These are phyloP conservation scores for Ceratobasidium sp. DNA, from an alignment of 1,284 basidiomycete species.

Conservation along the genomic window DNA sequence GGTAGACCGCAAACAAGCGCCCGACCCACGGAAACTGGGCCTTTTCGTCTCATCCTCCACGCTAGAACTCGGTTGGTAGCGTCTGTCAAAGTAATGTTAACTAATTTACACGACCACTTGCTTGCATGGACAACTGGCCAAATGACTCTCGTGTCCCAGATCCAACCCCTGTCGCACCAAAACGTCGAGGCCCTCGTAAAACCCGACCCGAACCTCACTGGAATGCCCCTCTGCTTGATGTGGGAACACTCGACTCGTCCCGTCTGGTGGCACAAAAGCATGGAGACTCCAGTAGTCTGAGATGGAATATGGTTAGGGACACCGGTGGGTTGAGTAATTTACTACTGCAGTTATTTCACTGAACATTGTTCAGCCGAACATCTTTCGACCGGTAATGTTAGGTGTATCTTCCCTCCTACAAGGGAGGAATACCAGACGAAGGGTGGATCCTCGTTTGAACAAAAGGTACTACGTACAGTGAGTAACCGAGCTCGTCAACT, in stretches of 20 bases:
- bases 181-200: slow-evolving; percentile 36
- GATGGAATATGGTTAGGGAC: neutral
- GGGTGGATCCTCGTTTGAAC: slow-evolving; percentile 19
- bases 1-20: slow-evolving; percentile 19
- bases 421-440: neutral
- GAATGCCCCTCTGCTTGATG: slow-evolving; percentile 26
- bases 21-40: slow-evolving; percentile 30
- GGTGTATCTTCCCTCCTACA: slow-evolving; percentile 43
- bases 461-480: slow-evolving; percentile 28
- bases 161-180: neutral
- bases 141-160: slow-evolving; percentile 29
- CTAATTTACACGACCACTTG: neutral
- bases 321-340: neutral
- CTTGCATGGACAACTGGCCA: slow-evolving; percentile 38
- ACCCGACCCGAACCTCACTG: slow-evolving; percentile 22
- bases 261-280: neutral
- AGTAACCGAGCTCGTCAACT: neutral
- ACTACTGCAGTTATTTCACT: neutral
- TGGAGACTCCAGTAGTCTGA: neutral
- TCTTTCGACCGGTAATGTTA: slow-evolving; percentile 30
- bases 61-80: slow-evolving; percentile 13
- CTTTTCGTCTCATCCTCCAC: neutral
- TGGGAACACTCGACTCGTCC: slow-evolving; percentile 4
- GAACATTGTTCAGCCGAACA: neutral
- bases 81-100: slow-evolving; percentile 29